Evolutionary conservation across 306 rosid genomes (phyloP).

Genomic region (Vachellia pachyceras): DNA sequence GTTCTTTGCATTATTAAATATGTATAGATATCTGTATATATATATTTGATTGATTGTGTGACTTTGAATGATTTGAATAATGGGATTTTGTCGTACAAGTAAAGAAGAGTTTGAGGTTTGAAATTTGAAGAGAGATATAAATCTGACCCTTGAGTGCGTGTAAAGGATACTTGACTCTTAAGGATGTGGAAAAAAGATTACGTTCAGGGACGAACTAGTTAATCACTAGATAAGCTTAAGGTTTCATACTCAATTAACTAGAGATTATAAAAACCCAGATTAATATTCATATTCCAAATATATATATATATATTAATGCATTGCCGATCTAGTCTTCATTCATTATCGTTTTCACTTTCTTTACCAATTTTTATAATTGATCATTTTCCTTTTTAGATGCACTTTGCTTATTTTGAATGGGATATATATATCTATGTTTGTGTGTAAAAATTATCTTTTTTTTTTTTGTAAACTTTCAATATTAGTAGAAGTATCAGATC

Average conservation of each 20-base stretch:
- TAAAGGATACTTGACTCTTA: conserved; percentile 54
- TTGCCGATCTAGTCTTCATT: background rate
- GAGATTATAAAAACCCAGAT: background rate
- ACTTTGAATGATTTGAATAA: conserved; percentile 15
- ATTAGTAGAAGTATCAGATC: too few relatives aligned
- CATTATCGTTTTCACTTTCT: background rate
- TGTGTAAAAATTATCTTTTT: too few relatives aligned
- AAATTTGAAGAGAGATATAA: background rate
- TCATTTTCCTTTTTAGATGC: background rate
- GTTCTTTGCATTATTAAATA: background rate
- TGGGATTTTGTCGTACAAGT: background rate
- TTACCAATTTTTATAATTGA: background rate
- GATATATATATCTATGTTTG: background rate
- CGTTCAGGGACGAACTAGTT: background rate
- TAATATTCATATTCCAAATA: background rate
- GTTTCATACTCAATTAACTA: background rate
- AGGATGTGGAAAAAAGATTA: background rate
- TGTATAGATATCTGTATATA: background rate
- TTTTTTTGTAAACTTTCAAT: too few relatives aligned
- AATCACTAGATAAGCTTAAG: conserved; percentile 4
- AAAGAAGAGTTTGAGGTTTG: background rate
- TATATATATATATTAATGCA: conserved; percentile 1
- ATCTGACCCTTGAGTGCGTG: conserved; percentile 51
- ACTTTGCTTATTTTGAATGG: background rate
- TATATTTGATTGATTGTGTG: background rate